phyloP scores from a whole-genome alignment of 768 basidiomycete species.

The Kwoniella heveanensis region DNA sequence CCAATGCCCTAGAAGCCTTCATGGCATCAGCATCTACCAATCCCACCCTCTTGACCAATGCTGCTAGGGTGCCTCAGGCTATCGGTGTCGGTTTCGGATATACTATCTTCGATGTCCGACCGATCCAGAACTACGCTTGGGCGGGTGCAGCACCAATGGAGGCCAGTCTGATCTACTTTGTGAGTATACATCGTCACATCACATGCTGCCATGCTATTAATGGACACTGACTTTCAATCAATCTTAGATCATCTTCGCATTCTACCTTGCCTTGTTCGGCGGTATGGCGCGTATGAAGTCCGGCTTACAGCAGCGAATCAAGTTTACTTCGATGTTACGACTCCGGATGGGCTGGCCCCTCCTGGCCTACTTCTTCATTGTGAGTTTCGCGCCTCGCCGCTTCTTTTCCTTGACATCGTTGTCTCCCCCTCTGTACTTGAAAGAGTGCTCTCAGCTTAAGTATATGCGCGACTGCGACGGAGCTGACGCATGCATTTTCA shows the following conservation, averaged over 20 bases:
- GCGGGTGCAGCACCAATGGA: slow-evolving; percentile 53
- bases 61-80: slow-evolving; percentile 49
- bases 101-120: slow-evolving; percentile 43
- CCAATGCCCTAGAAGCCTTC: slow-evolving; percentile 35
- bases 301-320: slow-evolving; percentile 36
- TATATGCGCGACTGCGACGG: too few relatives aligned
- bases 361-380: slow-evolving; percentile 50
- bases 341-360: slow-evolving; percentile 34
- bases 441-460: too few relatives aligned
- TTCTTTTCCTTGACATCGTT: too few relatives aligned
- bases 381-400: slow-evolving; percentile 23
- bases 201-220: neutral
- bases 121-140: slow-evolving; percentile 44
- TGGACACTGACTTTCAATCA: neutral
- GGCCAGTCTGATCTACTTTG: slow-evolving; percentile 50
- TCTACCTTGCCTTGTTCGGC: slow-evolving; percentile 38
- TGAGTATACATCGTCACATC: slow-evolving; percentile 19
- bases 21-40: slow-evolving; percentile 37
- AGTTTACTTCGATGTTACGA: slow-evolving; percentile 31
- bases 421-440: too few relatives aligned
- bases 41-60: slow-evolving; percentile 29
- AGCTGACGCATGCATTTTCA: too few relatives aligned
- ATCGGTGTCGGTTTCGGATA: slow-evolving; percentile 49
- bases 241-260: slow-evolving; percentile 51
- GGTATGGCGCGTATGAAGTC: slow-evolving; percentile 36